Percentiles rank a stretch among this genome's conserved stretches.
Evolutionary conservation across 148 eudicot species (phyloP).

Genomic region (Camellia granthamiana): DNA sequence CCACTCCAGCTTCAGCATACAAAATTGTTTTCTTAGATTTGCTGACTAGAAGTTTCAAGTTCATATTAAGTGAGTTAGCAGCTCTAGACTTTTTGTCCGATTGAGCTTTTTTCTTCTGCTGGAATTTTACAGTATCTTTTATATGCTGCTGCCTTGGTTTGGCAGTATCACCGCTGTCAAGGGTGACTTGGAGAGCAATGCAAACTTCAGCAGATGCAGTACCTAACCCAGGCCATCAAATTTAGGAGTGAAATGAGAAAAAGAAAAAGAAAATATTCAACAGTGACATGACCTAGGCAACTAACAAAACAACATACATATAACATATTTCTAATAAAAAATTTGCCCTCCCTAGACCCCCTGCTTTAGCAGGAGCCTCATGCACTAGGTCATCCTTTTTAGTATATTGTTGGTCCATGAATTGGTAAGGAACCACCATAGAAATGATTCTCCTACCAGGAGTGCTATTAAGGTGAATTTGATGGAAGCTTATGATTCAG

Average conservation of each 20-base stretch:
- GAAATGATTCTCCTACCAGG: too few species aligned
- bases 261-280: not conserved
- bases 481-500: too few species aligned
- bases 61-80: not conserved
- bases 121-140: not conserved
- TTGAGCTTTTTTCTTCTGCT: constrained; percentile 2
- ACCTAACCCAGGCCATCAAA: not conserved
- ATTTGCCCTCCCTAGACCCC: too few species aligned
- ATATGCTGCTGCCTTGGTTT: not conserved
- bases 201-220: not conserved
- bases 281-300: not conserved
- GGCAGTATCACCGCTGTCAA: not conserved
- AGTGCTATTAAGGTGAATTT: too few species aligned
- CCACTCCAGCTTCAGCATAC: constrained; percentile 14
- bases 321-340: too few species aligned
- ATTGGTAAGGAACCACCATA: too few species aligned
- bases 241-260: not conserved
- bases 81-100: not conserved
- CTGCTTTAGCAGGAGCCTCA: too few species aligned
- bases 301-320: too few species aligned
- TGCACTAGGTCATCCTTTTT: too few species aligned
- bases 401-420: too few species aligned
- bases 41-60: constrained; percentile 2
- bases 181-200: constrained; percentile 11
- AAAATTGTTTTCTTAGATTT: not conserved